Base-by-base conservation (phyloP, 768 basidiomycete species). In the Suillus bovinus region DNA sequence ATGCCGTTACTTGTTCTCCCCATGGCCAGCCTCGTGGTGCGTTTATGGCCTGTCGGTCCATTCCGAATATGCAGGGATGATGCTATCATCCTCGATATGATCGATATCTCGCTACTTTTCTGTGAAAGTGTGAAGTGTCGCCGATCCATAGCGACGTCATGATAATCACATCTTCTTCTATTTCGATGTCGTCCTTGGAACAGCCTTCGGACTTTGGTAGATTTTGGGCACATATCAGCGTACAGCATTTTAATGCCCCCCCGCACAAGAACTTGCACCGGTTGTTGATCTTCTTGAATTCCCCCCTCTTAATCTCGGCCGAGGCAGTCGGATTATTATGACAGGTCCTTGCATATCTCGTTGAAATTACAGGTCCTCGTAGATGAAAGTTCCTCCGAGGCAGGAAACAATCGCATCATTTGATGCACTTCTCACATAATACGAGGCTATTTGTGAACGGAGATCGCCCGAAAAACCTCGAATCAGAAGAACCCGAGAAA, bases 11-110 rank as follows among this genome's bases (percentile, higher is more conserved):
- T n/a, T 27, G 10, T 38, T 39, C 17, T 27, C 55, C 11, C 55
- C 9, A 27, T 39, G 17, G 20, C 29, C 36, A 27, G 38, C 55
- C 55, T 56, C 55, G 55, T 56, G 55, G 31, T n/a, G n/a, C n/a
- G n/a, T n/a, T n/a, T n/a, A n/a, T 36, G 54, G 6, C 53, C 33
- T 54, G 52, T 53, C 52, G 52, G 31, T 54, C n/a, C 53, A 54
- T 33, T 34, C 53, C 53, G 33, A 54, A 2, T 14, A n/a, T 54
- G 53, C 53, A 54, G 22, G 54, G 50, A 29, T 52, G 50, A 52
- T 52, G 31, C 29, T 31, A 52, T 52, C 50, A 52, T 52, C 50
- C 20, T 31, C 29, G 50, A 56, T 56, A 39, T 39, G 36, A 39
- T 55, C 34, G 34, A 36, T 22, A 24, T 56, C 55, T 56, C 36